Evolutionary conservation across 2,329 filamentous ascomycete species (phyloP), one percentile per base, ranked within the genome.

Genomic region (Phialocephala subalpina): DNA sequence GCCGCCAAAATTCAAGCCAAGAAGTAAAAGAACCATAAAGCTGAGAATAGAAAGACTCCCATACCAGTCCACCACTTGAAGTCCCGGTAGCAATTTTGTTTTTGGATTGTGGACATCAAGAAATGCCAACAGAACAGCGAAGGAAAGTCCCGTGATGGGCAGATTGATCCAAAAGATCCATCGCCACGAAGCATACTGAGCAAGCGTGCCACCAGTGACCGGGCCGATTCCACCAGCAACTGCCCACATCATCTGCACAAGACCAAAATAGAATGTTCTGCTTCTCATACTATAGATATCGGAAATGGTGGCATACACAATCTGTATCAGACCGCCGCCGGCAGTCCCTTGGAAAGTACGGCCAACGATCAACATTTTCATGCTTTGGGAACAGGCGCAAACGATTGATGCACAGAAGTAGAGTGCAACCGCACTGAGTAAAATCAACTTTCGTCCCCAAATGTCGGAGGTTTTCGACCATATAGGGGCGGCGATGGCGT

Each of bases 1-100:
- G 60, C 92, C 93, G 62, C 93, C 93, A 69, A 94, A 91, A 73
- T 96, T 90, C 11, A 97, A 85, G 0, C 92, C 93, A 55, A 97
- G 87, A 2, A 97, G 86, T 71, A 96, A 84, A 91, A 96, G 94
- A 35, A 96, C 82, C 0, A 91, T 93, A 27, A 89, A 92, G 49
- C 90, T 90, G 33, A 94, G 85, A 75, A 96, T 87, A 35, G 42
- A 47, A 18, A 89, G 55, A 0, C 84, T 86, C 0, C 90, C 90
- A 9, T 80, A 67, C 84, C 84, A 86, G 72, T 86, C 84, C 25
- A 86, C 79, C 0, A 85, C 85, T 66, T 84, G 84, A 11, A 91
- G 77, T 0, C 89, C 89, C 38, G 84, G 78, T 55, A 79, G 76
- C 3, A 91, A 75, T 0, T 86, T 83, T 1, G 73, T 86, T 82